phyloP scores from a whole-genome alignment of 345 rosid genomes.

The Eucalyptus paniculata region DNA sequence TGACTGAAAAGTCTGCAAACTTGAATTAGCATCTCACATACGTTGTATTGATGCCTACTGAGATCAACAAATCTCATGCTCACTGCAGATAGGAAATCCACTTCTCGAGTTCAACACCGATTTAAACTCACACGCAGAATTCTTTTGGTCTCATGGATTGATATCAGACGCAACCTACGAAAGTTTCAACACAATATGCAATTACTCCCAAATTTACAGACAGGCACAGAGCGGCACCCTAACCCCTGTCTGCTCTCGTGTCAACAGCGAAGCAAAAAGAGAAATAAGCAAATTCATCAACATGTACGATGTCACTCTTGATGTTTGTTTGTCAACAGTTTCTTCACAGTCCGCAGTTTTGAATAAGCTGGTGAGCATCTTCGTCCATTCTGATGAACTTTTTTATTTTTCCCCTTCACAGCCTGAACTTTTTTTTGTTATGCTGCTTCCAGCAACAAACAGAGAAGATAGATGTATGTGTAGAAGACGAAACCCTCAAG shows the following conservation, averaged over 20 bases:
- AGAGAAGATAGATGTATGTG: slow-evolving; percentile 24
- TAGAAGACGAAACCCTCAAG: slow-evolving; percentile 12
- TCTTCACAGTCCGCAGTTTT: slow-evolving; percentile 14
- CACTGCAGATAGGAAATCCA: slow-evolving; percentile 36
- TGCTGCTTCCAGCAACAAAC: slow-evolving; percentile 1
- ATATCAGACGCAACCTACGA: slow-evolving; percentile 32
- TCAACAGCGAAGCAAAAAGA: not conserved
- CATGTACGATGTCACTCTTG: slow-evolving; percentile 22
- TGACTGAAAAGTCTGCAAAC: not conserved
- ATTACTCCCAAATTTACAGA: slow-evolving; percentile 17
- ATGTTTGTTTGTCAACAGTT: slow-evolving; percentile 18
- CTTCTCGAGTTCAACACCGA: slow-evolving; percentile 28
- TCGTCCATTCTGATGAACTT: not conserved
- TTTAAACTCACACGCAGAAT: slow-evolving; percentile 17
- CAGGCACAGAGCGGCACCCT: not conserved
- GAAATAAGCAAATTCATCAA: slow-evolving; percentile 12
- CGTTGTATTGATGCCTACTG: not conserved
- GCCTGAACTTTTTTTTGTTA: not conserved
- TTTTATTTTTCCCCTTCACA: not conserved
- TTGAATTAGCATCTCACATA: not conserved
- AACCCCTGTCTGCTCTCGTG: slow-evolving; percentile 7
- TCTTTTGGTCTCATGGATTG: slow-evolving; percentile 41
- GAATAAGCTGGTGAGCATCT: slow-evolving; percentile 3
- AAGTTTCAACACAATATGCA: slow-evolving; percentile 5
- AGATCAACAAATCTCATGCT: not conserved